Percentiles rank a stretch among this genome's conserved stretches.
These are phyloP conservation scores for Talaromyces adpressus DNA, from an alignment of 495 filamentous ascomycete genomes.

Conservation along the genomic window DNA sequence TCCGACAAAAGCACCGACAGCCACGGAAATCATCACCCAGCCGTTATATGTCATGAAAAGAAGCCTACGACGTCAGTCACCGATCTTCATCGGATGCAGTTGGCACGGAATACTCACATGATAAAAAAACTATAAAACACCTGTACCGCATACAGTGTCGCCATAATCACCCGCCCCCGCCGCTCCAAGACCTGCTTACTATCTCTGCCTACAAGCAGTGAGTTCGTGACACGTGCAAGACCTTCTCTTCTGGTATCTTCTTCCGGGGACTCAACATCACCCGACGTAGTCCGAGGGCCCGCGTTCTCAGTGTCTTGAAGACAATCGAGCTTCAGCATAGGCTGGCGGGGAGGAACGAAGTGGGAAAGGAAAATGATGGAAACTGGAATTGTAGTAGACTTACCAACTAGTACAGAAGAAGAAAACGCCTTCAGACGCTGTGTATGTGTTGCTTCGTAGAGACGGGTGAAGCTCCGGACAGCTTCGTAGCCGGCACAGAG, in stretches of 20 bases:
- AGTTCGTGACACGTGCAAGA: conserved; percentile 48
- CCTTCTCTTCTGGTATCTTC: conserved; percentile 1
- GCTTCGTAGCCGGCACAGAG: conserved; percentile 88
- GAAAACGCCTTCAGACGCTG: conserved; percentile 36
- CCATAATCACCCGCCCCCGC: conserved; percentile 68
- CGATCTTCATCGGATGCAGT: conserved; percentile 7
- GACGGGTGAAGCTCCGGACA: conserved; percentile 65
- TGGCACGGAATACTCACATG: conserved; percentile 63
- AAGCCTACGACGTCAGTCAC: conserved; percentile 51
- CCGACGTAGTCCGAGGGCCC: background rate
- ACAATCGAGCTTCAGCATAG: conserved; percentile 9
- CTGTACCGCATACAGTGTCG: conserved; percentile 81
- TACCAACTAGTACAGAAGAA: conserved; percentile 4
- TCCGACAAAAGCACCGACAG: conserved; percentile 80
- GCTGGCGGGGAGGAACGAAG: conserved; percentile 7
- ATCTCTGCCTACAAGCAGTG: conserved; percentile 60
- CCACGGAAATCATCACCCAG: conserved; percentile 89
- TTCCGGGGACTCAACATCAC: background rate
- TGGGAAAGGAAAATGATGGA: background rate
- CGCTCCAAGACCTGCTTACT: conserved; percentile 37
- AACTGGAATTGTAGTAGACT: background rate
- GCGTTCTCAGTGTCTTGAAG: conserved; percentile 38
- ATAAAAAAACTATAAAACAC: conserved; percentile 99
- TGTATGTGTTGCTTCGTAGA: conserved; percentile 61
- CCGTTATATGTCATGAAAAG: conserved; percentile 99